Evolutionary conservation across 2,329 filamentous ascomycete genomes (phyloP), one percentile per base, ranked within the genome.

Genomic region (Hypoxylon sp.): DNA sequence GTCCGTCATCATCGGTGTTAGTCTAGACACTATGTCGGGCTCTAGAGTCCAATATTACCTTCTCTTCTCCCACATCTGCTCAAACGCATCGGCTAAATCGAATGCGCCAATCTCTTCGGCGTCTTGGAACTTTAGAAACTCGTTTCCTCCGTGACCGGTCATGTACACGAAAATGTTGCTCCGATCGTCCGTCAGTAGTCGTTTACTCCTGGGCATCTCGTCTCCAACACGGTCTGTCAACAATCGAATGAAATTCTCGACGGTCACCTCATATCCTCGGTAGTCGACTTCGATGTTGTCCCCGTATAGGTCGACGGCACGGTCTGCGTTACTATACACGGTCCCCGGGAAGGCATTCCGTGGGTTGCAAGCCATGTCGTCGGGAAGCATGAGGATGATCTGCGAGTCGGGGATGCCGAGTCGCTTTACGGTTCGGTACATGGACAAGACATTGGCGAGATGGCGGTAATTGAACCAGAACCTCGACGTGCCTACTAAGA

Each of bases 381-480:
- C 96, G 21, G 96, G 96, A n/a, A 99, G 89, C 94, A 99, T 98
- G 73, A 99, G 92, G 79, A 99, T 98, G 82, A 99, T 99, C 80
- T 99, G 96, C 56, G 93, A 97, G 82, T 99, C 96, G 37, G 96
- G 96, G 67, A 99, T 99, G 52, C 96, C 96, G 39, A 99, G 90
- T 11, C 96, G 93, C 84, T 99, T 99, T 70, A 99, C 96, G 63
- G 96, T 99, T 65, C 96, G 93, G 83, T 99, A 99, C 71, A 99
- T 90, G 66, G 95, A 98, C 68, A 99, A 89, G 17, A 97, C 96
- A 83, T 99, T 99, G 80, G 96, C 94, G 57, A 99, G 91, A 81
- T 99, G 96, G 64, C 96, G 92, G 82, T 99, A 99, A 84, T 99
- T 99, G 89, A 99, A 99, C 96, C 96, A 99, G 86, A 99, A 99